A percentile compares a stretch with the other conserved stretches of the same genome.
These are phyloP conservation scores for Yarrowia bubula DNA, from an alignment of 805 yeast genomes.

Conservation along the genomic window DNA sequence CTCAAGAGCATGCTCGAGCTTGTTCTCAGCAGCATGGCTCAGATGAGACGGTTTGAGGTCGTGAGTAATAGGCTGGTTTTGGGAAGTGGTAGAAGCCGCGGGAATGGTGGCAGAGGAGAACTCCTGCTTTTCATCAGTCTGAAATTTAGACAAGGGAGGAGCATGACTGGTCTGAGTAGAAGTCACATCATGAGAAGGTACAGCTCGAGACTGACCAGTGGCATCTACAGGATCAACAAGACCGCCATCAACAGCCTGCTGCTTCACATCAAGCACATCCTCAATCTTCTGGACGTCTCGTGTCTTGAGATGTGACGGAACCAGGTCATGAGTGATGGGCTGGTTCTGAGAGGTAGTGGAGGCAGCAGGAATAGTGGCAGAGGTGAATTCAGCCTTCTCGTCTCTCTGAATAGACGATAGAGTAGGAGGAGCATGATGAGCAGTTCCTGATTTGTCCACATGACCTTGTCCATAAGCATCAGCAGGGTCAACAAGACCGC, in stretches of 20 bases:
- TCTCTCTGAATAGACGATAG: neutral
- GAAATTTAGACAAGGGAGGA: neutral
- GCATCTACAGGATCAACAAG: slow-evolving; percentile 7
- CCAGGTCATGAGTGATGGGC: neutral
- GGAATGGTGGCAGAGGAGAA: neutral
- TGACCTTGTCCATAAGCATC: neutral
- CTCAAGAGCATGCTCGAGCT: neutral
- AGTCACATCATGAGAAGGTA: neutral
- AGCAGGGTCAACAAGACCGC: neutral
- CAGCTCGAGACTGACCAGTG: slow-evolving; percentile 3
- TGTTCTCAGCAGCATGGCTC: neutral
- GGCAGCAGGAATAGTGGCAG: neutral
- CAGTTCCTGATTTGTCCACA: neutral
- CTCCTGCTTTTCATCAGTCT: neutral
- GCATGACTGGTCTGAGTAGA: neutral
- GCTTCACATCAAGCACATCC: slow-evolving; percentile 5
- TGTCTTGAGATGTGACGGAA: neutral
- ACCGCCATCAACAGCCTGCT: slow-evolving; percentile 8
- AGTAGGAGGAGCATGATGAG: slow-evolving; percentile 2
- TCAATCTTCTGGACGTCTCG: neutral
- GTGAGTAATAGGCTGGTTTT: neutral
- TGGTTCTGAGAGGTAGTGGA: slow-evolving; percentile 7
- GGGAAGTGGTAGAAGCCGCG: neutral
- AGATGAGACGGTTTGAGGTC: slow-evolving; percentile 3
- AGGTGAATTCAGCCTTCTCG: neutral